Base-by-base conservation (phyloP, 208 protist species). In the Trypanosoma lewisi region DNA sequence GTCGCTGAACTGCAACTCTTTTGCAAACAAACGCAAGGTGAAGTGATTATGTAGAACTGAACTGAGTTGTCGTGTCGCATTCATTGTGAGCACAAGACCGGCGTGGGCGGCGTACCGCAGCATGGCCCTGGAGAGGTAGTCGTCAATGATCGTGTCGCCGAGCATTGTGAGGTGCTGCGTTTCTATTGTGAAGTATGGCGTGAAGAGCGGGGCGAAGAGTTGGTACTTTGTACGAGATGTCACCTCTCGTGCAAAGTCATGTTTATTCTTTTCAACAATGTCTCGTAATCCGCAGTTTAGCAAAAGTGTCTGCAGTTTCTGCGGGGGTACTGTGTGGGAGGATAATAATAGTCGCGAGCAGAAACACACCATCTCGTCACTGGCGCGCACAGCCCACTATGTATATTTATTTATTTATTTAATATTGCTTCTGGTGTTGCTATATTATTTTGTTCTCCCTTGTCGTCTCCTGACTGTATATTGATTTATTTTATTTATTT, bases 41-140 rank as follows among this genome's bases (percentile, higher is more conserved):
- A 81, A 92, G 76, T 95, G 89, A 58, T 92, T 90, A 70, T 92
- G 85, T 36, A 92, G 72, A 7, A 95, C 77, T 2, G 89, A 79
- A 44, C 83, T 84, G 0, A 91, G 64, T 60, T 88, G 85, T 16
- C 58, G 59, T 6, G 73, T 70, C 0, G 79, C 62, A 55, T 89
- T 91, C 30, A 75, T 69, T 5, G 83, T 89, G 27, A 91, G 41
- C 19, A 89, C 67, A 4, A 77, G 50, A 16, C 76, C 76, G 31
- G 71, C 65, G 21, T 82, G 73, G 0, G 65, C 33, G 21, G 70
- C 73, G 47, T 89, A 92, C 9, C 66, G 31, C 19, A 87, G 55
- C 31, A 91, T 25, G 4, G 52, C 64, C 0, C 60, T 42, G 2
- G 85, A 82, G 5, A 95, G 67, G 62, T 87, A 95, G 5, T 81